Conservation (phyloP, 139 green algal species). For the Axilococcus clingmanii region DNA sequence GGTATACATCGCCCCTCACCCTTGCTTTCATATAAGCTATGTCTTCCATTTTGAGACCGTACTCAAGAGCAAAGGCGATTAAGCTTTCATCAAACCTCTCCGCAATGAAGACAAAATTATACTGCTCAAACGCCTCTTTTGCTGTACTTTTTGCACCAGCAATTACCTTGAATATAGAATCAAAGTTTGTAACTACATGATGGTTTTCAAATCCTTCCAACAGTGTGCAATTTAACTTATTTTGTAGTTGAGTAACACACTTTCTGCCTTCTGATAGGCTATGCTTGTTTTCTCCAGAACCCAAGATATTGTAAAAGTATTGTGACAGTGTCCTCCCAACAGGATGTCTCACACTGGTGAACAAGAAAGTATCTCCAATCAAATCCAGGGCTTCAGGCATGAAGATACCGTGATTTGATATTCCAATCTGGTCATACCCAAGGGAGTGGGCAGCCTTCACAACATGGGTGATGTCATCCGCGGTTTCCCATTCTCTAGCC, state of each 20-base stretch:
- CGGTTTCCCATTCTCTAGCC: neutral
- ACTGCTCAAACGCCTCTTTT: slow-evolving; percentile 2
- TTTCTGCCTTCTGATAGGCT: neutral
- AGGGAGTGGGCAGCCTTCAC: neutral
- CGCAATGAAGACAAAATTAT: slow-evolving; percentile 4
- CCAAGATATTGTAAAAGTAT: slow-evolving; percentile 6
- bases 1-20: neutral
- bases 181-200: neutral
- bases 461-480: neutral
- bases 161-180: slow-evolving; percentile 1
- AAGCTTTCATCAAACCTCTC: slow-evolving; percentile 4
- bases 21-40: slow-evolving; percentile 4
- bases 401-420: neutral
- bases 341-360: neutral
- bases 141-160: neutral
- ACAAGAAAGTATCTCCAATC: neutral
- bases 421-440: neutral
- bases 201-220: slow-evolving; percentile 2
- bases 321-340: neutral
- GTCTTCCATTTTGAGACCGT: neutral
- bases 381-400: neutral
- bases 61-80: neutral
- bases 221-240: neutral
- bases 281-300: neutral
- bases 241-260: neutral